Base-by-base conservation (phyloP, 805 yeast genomes). In the Nakazawaea wyomingensis region DNA sequence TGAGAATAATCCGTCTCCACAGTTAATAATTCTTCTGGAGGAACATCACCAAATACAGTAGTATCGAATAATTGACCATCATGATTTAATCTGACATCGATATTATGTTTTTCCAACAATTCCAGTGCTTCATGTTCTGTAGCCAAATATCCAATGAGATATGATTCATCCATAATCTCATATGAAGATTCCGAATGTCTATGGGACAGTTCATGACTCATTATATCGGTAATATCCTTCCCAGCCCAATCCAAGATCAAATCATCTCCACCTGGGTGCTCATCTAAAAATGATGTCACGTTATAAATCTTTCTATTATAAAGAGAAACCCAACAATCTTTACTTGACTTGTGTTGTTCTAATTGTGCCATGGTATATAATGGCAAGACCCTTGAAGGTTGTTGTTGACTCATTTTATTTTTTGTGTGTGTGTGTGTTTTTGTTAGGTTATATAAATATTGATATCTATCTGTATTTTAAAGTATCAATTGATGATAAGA, bases 181-280 rank as follows among this genome's bases (percentile, higher is more conserved):
- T 89, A 89, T 2, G 96, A 93, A 29, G 83, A 65, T 53, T 87
- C 95, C 2, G 93, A 81, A 63, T 91, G 96, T 39, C 74, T 78
- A 59, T 90, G 96, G 29, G 82, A 70, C 4, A 59, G 60, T 13
- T 67, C 65, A 56, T 90, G 96, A 6, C 82, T 79, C 74, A 91
- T 75, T 37, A 88, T 80, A 41, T 76, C 77, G 8, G 96, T 86
- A 41, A 76, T 59, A 50, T 78, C 84, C 50, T 72, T 68, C 18
- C 84, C 87, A 29, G 77, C 80, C 50, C 74, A 74, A 3, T 74
- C 78, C 42, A 74, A 46, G 37, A 80, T 70, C n/a, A 78, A 50
- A 45, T 78, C 82, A 4, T 65, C 68, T 20, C 87, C 87, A 24
- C 76, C 86, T 1, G 87, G 87, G 60, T 85, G 95, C 54, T 80